phyloP scores from a whole-genome alignment of 1,139 yeast genomes.

The Geotrichum candidum region DNA sequence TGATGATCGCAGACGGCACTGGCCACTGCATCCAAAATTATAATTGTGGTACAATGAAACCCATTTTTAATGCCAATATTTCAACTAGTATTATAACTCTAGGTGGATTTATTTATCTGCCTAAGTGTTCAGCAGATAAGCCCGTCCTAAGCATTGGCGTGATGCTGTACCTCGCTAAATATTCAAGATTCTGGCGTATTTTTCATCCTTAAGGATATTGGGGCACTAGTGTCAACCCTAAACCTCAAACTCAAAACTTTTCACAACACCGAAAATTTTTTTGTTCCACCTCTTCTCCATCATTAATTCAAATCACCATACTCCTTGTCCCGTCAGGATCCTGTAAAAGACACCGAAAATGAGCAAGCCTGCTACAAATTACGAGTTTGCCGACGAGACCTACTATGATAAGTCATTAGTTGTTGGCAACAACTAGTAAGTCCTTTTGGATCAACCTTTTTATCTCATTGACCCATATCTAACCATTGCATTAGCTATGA shows the following conservation, averaged over 20 bases:
- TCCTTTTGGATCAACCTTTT: background rate
- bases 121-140: background rate
- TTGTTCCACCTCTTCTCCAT: background rate
- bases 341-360: background rate
- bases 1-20: background rate
- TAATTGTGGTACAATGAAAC: too few relatives aligned
- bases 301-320: background rate
- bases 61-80: too few relatives aligned
- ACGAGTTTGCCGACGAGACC: conserved; percentile 15
- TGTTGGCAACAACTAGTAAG: conserved; percentile 19
- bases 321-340: background rate
- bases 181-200: background rate
- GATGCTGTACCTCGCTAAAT: background rate
- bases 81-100: too few relatives aligned
- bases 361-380: conserved; percentile 9
- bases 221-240: background rate
- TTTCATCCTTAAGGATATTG: background rate
- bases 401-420: conserved; percentile 17
- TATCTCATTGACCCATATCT: background rate
- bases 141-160: background rate
- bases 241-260: background rate
- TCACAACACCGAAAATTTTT: background rate
- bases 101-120: too few relatives aligned
- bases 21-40: background rate
- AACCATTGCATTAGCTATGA: conserved; percentile 23